Conservation (phyloP, 306 rosid genomes). For the Crataegus laevigata region DNA sequence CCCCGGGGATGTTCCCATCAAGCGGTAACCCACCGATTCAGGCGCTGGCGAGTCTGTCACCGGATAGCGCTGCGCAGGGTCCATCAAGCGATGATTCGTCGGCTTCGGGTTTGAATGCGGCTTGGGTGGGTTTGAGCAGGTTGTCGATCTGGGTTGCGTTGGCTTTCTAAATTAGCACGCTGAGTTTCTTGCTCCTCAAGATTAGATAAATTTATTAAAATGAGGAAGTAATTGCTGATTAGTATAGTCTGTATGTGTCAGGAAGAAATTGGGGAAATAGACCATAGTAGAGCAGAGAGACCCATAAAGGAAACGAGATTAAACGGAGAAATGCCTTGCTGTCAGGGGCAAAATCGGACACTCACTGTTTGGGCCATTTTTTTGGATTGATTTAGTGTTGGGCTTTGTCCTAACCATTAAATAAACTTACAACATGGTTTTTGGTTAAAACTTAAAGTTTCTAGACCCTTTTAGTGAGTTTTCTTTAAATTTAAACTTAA, state of each 20-base stretch:
- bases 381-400: too few relatives aligned
- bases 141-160: slow-evolving; percentile 36
- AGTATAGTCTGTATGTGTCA: not conserved
- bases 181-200: not conserved
- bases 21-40: slow-evolving; percentile 34
- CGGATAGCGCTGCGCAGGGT: slow-evolving; percentile 39
- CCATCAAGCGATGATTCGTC: slow-evolving; percentile 52
- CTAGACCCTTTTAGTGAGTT: too few relatives aligned
- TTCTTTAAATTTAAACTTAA: too few relatives aligned
- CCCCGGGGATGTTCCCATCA: slow-evolving; percentile 51
- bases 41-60: slow-evolving; percentile 44
- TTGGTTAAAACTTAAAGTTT: too few relatives aligned
- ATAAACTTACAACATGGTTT: too few relatives aligned
- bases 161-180: slow-evolving; percentile 24
- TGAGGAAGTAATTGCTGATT: not conserved
- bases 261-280: too few relatives aligned
- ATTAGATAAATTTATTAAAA: not conserved
- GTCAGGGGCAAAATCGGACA: too few relatives aligned
- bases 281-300: too few relatives aligned
- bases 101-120: slow-evolving; percentile 32
- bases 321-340: too few relatives aligned
- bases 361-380: too few relatives aligned
- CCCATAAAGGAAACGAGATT: too few relatives aligned
- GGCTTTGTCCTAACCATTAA: too few relatives aligned
- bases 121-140: slow-evolving; percentile 27